Percentiles rank a stretch among this genome's conserved stretches.
Conservation (phyloP, 2,329 filamentous ascomycete species). For the Pseudogymnoascus sp. region DNA sequence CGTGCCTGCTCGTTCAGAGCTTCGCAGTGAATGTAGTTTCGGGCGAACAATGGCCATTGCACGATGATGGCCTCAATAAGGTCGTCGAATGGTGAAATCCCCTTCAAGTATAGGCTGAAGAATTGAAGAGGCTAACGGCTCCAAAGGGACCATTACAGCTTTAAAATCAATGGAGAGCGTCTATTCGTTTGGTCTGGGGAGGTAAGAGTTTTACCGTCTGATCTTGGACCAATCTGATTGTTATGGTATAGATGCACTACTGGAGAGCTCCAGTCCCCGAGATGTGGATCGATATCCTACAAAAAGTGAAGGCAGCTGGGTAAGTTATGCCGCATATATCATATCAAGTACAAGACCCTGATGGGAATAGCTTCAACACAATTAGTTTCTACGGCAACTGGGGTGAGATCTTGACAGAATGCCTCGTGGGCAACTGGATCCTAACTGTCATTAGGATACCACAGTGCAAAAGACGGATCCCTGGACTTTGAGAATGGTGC, state of each 20-base stretch:
- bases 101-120: background rate
- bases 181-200: conserved; percentile 47
- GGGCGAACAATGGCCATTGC: conserved; percentile 36
- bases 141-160: conserved; percentile 43
- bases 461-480: conserved; percentile 36
- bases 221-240: background rate
- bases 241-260: conserved; percentile 37
- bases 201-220: conserved; percentile 7
- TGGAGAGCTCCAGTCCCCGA: conserved; percentile 43
- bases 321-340: background rate
- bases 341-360: background rate
- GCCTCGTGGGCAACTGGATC: background rate
- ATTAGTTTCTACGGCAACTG: conserved; percentile 41
- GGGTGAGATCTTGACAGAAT: conserved; percentile 16
- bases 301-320: conserved; percentile 43
- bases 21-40: background rate
- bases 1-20: conserved; percentile 3
- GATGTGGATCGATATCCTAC: conserved; percentile 42
- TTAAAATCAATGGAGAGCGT: conserved; percentile 42
- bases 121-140: background rate
- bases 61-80: conserved; percentile 40
- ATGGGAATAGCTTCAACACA: conserved; percentile 34
- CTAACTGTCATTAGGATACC: conserved; percentile 31
- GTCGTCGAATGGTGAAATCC: conserved; percentile 36
- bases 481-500: conserved; percentile 46